Base-by-base conservation (phyloP, 2,329 filamentous ascomycete species). In the Penicillium aurantiogriseum region DNA sequence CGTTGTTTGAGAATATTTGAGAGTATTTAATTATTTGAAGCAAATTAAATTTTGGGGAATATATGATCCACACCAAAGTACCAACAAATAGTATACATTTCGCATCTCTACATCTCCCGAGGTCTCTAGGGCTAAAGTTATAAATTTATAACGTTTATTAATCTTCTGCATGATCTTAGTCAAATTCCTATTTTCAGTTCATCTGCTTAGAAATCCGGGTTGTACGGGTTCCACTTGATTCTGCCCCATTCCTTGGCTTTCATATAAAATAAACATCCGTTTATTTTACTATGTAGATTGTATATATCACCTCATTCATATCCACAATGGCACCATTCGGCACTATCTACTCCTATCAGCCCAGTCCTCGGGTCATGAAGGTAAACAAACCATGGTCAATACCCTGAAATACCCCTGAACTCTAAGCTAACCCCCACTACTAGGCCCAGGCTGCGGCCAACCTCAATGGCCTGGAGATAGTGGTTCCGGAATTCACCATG, bases 401-500 rank as follows among this genome's bases (percentile, higher is more conserved):
- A 3, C 23, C 21, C 23, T 5, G 23, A 23, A 23, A 23, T 23
- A 23, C 17, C 3, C 17, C 25, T n/a, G 21, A 53, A 33, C 27
- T 2, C 15, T n/a, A 1, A 29, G 36, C 43, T 49, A 55, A 43
- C 17, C 5, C 39, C 35, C 19, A 23, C 1, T 6, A 6, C 2
- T 35, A 70, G 63, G 63, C 71, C 58, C 70, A 69, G 54, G 71
- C 73, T 15, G 66, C 56, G 7, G 70, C 67, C 33, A 69, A 69
- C 45, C 45, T 80, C 45, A 80, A 79, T 59, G 74, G 63, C 43
- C 59, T 71, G 21, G 61, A 66, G n/a, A 21, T 71, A 21, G 51
- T 56, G 2, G 33, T 63, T 7, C 68, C 73, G n/a, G 69, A 70
- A 57, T 82, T 80, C 68, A 57, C 69, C 40, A 74, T 79, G 62